A percentile compares a stretch with the other conserved stretches of the same genome.
phyloP scores from a whole-genome alignment of 108 stramenopile genomes.

The Schizochytrium sp. region DNA sequence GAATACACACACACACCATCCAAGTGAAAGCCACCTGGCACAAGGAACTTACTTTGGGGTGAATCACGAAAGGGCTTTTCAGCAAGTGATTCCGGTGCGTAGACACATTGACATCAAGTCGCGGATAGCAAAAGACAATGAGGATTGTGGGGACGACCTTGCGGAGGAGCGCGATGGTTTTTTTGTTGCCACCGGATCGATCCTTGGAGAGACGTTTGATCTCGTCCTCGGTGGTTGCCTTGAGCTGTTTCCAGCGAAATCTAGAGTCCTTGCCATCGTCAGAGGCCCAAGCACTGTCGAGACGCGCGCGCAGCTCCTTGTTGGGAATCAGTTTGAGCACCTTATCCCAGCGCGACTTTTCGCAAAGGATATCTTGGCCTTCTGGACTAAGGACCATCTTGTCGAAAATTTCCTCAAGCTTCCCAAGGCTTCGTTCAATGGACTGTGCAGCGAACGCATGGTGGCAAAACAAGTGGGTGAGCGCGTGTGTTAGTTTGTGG shows the following conservation, averaged over 20 bases:
- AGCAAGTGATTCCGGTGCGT: constrained; percentile 97
- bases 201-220: background rate
- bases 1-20: too few species aligned
- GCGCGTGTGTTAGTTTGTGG: too few species aligned
- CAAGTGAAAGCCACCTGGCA: too few species aligned
- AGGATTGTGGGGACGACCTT: constrained; percentile 81
- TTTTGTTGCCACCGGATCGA: background rate
- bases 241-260: constrained; percentile 59
- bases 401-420: constrained; percentile 86
- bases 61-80: constrained; percentile 94
- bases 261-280: background rate
- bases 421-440: constrained; percentile 65
- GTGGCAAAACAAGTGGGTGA: background rate
- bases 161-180: constrained; percentile 50
- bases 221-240: constrained; percentile 12
- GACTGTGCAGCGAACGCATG: constrained; percentile 20
- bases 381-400: constrained; percentile 59
- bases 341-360: constrained; percentile 59
- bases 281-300: background rate
- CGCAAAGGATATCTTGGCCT: constrained; percentile 66
- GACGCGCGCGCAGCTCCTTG: constrained; percentile 46
- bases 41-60: constrained; percentile 65
- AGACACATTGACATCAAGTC: constrained; percentile 98
- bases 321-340: constrained; percentile 73
- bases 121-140: constrained; percentile 82